These are phyloP conservation scores for Ballota nigra DNA, from an alignment of 257 asterid genomes.

Conservation along the genomic window DNA sequence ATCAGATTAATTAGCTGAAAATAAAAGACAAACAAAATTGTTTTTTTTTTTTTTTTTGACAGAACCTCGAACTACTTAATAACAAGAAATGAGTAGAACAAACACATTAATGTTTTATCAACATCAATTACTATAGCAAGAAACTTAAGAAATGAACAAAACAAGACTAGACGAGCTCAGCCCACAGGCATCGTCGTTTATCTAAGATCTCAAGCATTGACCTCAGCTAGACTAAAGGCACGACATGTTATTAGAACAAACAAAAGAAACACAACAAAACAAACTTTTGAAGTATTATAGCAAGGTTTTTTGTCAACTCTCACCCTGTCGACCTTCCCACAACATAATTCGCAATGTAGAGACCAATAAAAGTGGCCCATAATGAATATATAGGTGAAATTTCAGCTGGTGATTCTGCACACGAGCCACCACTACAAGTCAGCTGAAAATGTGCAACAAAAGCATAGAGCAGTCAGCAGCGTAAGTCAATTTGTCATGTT, in stretches of 20 bases:
- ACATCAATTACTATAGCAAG: conserved; percentile 3
- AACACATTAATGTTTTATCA: conserved; percentile 9
- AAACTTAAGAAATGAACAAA: neutral
- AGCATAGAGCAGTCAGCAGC: conserved; percentile 7
- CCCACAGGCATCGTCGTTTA: neutral
- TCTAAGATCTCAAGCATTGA: no score
- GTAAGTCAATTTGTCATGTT: conserved; percentile 25
- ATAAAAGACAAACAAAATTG: neutral
- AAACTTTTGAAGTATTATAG: neutral
- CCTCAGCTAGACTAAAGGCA: conserved; percentile 9
- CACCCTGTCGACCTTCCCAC: conserved; percentile 98
- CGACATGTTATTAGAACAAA: neutral
- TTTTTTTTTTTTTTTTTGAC: no score
- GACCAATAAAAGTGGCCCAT: conserved; percentile 99
- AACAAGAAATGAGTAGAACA: neutral
- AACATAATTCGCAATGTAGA: conserved; percentile 98
- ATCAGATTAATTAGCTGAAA: conserved; percentile 13
- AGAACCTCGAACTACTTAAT: neutral
- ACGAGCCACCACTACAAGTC: conserved; percentile 70
- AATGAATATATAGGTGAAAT: conserved; percentile 95
- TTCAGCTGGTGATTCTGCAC: conserved; percentile 87
- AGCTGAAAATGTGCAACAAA: conserved; percentile 52
- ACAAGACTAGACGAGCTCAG: neutral
- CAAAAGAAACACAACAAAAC: neutral
- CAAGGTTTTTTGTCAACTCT: conserved; percentile 31